These are phyloP conservation scores for Lumnitzera littorea DNA, from an alignment of 345 rosid genomes.

Conservation along the genomic window DNA sequence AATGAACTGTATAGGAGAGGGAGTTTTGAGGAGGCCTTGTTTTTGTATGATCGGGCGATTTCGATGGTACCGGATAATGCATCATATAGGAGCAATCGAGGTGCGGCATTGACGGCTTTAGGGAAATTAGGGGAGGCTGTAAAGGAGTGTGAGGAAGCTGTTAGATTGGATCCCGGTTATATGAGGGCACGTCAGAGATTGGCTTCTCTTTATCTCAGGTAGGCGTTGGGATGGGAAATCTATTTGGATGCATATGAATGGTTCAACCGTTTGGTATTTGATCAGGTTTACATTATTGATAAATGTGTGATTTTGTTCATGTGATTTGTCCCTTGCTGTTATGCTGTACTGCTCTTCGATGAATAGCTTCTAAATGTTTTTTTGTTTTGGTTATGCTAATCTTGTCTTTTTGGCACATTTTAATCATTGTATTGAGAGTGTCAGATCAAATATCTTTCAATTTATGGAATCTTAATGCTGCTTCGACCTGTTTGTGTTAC, in stretches of 20 bases:
- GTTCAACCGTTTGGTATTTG: background rate
- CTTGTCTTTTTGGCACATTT: too few species aligned
- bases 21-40: slow-evolving; percentile 61
- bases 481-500: too few species aligned
- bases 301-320: too few species aligned
- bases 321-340: too few species aligned
- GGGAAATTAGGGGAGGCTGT: slow-evolving; percentile 74
- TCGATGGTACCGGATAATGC: slow-evolving; percentile 62
- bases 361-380: too few species aligned
- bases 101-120: slow-evolving; percentile 73
- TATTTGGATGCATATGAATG: background rate
- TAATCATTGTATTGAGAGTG: too few species aligned
- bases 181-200: slow-evolving; percentile 77
- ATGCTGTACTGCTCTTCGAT: too few species aligned
- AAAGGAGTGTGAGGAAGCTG: slow-evolving; percentile 82
- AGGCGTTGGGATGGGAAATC: slow-evolving; percentile 1
- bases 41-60: slow-evolving; percentile 69
- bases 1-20: slow-evolving; percentile 80
- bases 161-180: slow-evolving; percentile 62
- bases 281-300: background rate
- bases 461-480: too few species aligned
- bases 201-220: slow-evolving; percentile 80
- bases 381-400: too few species aligned
- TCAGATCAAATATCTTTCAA: too few species aligned
- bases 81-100: slow-evolving; percentile 72